These are phyloP conservation scores for Raffaelea arxii DNA, from an alignment of 2,329 filamentous ascomycete genomes.

Conservation along the genomic window DNA sequence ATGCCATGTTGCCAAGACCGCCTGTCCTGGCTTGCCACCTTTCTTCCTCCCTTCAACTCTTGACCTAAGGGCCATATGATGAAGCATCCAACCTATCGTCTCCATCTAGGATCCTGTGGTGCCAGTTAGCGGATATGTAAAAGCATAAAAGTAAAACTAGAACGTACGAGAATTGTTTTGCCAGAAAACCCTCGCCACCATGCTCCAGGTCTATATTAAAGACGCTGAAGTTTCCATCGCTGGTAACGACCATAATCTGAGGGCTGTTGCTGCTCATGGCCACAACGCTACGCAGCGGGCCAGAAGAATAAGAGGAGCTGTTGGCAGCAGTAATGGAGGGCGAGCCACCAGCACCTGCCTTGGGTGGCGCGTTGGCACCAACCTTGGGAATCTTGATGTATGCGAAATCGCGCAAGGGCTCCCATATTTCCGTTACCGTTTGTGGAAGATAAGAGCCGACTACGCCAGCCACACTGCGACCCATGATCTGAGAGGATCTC, in stretches of 20 bases:
- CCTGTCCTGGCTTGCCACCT: background rate
- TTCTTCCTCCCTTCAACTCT: too few species aligned
- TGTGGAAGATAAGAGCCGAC: conserved; percentile 87
- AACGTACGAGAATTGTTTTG: conserved; percentile 86
- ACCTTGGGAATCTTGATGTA: conserved; percentile 83
- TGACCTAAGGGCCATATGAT: conserved; percentile 26
- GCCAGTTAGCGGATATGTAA: background rate
- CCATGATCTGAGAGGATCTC: conserved; percentile 90
- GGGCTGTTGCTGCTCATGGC: conserved; percentile 92
- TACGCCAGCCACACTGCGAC: conserved; percentile 76
- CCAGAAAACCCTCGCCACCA: conserved; percentile 82
- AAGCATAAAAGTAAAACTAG: background rate
- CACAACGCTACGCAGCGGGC: conserved; percentile 78
- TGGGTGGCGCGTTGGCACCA: conserved; percentile 19
- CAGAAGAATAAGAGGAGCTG: conserved; percentile 19
- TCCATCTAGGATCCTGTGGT: conserved; percentile 39
- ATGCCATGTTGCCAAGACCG: background rate
- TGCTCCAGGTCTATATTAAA: conserved; percentile 93
- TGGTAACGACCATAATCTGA: conserved; percentile 97
- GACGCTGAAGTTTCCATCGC: conserved; percentile 88
- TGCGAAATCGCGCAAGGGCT: conserved; percentile 87
- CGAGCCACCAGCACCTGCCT: conserved; percentile 13
- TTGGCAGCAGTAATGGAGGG: conserved; percentile 6
- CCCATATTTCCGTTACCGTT: conserved; percentile 96
- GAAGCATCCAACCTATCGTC: conserved; percentile 46